Evolutionary conservation across 192 early-diverging fungal species (phyloP), one percentile per base, ranked within the genome.

Genomic region (Backusella tarrabulga): DNA sequence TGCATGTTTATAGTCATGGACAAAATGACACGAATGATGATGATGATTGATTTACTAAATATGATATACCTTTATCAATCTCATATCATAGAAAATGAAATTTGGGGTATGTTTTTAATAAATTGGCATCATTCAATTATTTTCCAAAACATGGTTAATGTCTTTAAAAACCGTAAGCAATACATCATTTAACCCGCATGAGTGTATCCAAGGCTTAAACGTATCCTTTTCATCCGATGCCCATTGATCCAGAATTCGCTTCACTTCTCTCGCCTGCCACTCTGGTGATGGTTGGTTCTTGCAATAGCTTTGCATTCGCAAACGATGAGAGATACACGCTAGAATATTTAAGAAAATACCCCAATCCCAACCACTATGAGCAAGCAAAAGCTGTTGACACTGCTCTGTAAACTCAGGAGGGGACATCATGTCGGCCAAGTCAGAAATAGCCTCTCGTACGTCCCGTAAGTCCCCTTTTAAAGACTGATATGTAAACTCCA

Each of bases 341-440:
- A 50, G 34, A 40, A 72, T 23, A 0, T 67, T 26, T 32, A 67
- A 34, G 14, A 71, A 50, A 1, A 50, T 56, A 5, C 41, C 38
- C 85, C 86, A 88, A 68, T 88, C 80, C 87, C 87, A 88, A 0
- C 88, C 88, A 67, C 84, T 85, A 40, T 88, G 87, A 46, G 79
- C 26, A 23, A 85, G 40, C n/a, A 90, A 60, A 52, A 90, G 42
- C 11, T 72, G 78, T 15, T 90, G 87, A 75, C 85, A 85, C 11
- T 81, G 80, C 34, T 84, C 68, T 7, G 80, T 76, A 80, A 81
- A 90, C 46, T 88, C 87, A 26, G 36, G 14, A 66, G 78, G 60
- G 1, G 76, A 74, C 84, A 87, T 87, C 71, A 80, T 74, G 9
- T 86, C 84, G 19, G 83, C 71, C 14, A 91, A 73, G 74, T 94